Evolutionary conservation across 2,329 filamentous ascomycete genomes (phyloP).

Genomic region (Paecilomyces niveus): DNA sequence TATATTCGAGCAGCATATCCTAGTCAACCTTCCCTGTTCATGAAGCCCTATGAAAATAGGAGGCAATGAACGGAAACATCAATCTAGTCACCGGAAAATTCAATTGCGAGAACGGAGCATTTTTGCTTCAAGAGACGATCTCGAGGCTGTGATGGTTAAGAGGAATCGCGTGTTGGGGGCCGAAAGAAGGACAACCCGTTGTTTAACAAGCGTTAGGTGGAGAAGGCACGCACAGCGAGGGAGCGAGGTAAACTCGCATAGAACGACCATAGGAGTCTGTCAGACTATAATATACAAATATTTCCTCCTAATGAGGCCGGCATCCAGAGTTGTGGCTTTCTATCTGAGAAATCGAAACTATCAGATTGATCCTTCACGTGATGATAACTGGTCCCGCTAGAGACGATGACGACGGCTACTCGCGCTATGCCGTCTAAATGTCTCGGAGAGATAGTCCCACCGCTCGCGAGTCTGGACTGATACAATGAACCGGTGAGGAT

Average conservation of each 20-base stretch:
- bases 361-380: not conserved
- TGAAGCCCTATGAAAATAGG: not conserved
- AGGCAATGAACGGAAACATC: not conserved
- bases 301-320: not conserved
- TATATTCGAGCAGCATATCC: not conserved
- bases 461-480: not conserved
- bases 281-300: not conserved
- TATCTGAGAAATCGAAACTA: not conserved
- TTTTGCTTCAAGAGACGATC: not conserved
- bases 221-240: not conserved
- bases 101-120: not conserved
- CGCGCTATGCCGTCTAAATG: not conserved
- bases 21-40: not conserved
- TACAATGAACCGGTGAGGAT: not conserved
- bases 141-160: not conserved
- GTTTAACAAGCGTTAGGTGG: not conserved
- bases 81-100: too few species aligned
- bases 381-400: not conserved
- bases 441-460: conserved; percentile 2
- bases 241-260: not conserved
- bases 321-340: not conserved
- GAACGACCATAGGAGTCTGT: not conserved
- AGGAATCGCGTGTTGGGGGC: not conserved
- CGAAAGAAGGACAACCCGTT: not conserved
- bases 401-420: not conserved